phyloP scores from a whole-genome alignment of 306 rosid genomes.

The Medicago ruthenica region DNA sequence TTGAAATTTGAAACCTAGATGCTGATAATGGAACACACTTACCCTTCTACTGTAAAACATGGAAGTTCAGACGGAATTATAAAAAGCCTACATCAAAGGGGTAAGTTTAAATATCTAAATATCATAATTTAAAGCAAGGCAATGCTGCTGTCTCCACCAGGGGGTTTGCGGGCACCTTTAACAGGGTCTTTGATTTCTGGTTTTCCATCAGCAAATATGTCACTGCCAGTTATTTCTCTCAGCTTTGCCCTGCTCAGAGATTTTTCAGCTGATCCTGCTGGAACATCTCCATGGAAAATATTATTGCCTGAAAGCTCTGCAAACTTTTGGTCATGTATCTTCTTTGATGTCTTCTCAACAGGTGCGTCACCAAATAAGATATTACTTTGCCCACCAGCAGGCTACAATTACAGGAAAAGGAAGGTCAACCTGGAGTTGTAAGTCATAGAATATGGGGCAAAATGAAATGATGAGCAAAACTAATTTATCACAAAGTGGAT shows the following conservation, averaged over 20 bases:
- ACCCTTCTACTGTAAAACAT: slow-evolving; percentile 40
- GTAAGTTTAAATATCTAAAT: slow-evolving; percentile 13
- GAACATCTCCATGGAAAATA: slow-evolving; percentile 79
- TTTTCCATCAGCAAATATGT: slow-evolving; percentile 90
- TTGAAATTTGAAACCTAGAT: slow-evolving; percentile 31
- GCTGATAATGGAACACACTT: slow-evolving; percentile 22
- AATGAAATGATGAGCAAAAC: neutral
- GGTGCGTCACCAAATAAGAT: slow-evolving; percentile 87
- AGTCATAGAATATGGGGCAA: neutral
- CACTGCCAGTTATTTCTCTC: slow-evolving; percentile 89
- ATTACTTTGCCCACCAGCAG: slow-evolving; percentile 96
- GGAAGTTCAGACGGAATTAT: slow-evolving; percentile 33
- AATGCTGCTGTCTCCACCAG: slow-evolving; percentile 96
- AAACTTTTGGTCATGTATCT: slow-evolving; percentile 87
- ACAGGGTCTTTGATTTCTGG: slow-evolving; percentile 67
- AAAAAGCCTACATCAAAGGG: slow-evolving; percentile 39
- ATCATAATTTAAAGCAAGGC: slow-evolving; percentile 63
- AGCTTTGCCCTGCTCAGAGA: slow-evolving; percentile 82
- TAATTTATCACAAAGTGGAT: neutral
- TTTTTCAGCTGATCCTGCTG: slow-evolving; percentile 83
- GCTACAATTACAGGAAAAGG: slow-evolving; percentile 51
- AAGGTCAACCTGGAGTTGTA: slow-evolving; percentile 28
- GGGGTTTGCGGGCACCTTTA: slow-evolving; percentile 89
- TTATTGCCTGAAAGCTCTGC: slow-evolving; percentile 84
- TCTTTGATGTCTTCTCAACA: slow-evolving; percentile 66